Percentiles rank a stretch among this genome's conserved stretches.
Evolutionary conservation across 331 rosid species (phyloP).

Genomic region (Prunus yedoensis): DNA sequence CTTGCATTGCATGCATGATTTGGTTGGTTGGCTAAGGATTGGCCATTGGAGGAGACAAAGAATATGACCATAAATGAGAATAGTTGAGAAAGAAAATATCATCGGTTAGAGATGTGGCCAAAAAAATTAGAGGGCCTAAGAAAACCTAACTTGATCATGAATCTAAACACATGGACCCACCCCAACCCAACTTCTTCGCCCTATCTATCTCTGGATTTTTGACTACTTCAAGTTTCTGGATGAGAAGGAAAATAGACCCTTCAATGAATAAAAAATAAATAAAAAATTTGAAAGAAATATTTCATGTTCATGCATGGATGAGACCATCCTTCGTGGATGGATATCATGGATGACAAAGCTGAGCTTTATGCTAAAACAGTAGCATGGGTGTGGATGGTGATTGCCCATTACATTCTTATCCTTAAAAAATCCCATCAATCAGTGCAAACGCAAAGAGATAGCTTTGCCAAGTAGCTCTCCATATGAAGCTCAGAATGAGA

Average conservation of each 20-base stretch:
- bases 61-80: slow-evolving; percentile 6
- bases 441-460: slow-evolving; percentile 30
- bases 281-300: not conserved
- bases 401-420: slow-evolving; percentile 57
- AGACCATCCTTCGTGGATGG: slow-evolving; percentile 13
- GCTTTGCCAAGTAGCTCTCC: slow-evolving; percentile 31
- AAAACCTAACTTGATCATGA: slow-evolving; percentile 30
- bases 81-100: not conserved
- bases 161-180: slow-evolving; percentile 37
- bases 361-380: slow-evolving; percentile 13
- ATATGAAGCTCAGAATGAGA: not conserved
- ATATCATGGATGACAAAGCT: not conserved
- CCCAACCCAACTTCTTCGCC: not conserved
- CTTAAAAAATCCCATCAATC: slow-evolving; percentile 24
- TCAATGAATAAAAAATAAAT: not conserved
- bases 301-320: not conserved
- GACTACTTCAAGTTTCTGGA: not conserved
- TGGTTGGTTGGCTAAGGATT: not conserved
- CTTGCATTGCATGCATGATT: slow-evolving; percentile 11
- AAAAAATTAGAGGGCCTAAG: slow-evolving; percentile 1
- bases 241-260: not conserved
- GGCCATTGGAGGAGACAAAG: slow-evolving; percentile 1
- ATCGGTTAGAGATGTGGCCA: slow-evolving; percentile 21
- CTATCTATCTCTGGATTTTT: not conserved
- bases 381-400: slow-evolving; percentile 23